These are phyloP conservation scores for Pythium oligandrum DNA, from an alignment of 352 stramenopile species.

Conservation along the genomic window DNA sequence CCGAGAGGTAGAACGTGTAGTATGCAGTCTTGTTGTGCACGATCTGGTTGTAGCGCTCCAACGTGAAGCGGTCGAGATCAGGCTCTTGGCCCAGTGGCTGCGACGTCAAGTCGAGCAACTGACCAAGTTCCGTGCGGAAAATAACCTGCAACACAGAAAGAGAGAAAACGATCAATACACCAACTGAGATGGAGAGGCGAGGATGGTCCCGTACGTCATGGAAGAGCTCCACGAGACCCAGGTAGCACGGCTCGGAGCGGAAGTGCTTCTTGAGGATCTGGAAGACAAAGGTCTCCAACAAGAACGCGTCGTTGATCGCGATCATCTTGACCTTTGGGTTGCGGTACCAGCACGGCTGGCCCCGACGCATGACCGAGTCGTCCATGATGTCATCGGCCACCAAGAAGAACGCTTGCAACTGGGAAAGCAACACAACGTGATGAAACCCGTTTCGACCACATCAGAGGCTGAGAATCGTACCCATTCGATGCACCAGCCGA, in stretches of 20 bases:
- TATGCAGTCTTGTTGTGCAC: slow-evolving; percentile 99
- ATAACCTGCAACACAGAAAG: slow-evolving; percentile 78
- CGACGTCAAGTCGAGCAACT: slow-evolving; percentile 90
- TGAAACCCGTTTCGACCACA: background rate
- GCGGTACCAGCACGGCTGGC: slow-evolving; percentile 97
- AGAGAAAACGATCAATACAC: background rate
- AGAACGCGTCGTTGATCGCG: slow-evolving; percentile 96
- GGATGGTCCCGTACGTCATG: slow-evolving; percentile 51
- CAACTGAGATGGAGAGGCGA: too few relatives aligned
- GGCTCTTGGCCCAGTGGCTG: slow-evolving; percentile 76
- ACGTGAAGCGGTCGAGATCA: slow-evolving; percentile 91
- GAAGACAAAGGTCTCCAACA: slow-evolving; percentile 93
- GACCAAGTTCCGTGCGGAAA: slow-evolving; percentile 96
- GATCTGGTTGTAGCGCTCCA: slow-evolving; percentile 91
- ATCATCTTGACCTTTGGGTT: slow-evolving; percentile 88
- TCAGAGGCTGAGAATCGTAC: slow-evolving; percentile 19
- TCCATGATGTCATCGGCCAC: slow-evolving; percentile 99
- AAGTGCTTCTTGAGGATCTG: slow-evolving; percentile 89
- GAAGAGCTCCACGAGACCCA: slow-evolving; percentile 96
- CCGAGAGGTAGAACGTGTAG: slow-evolving; percentile 99
- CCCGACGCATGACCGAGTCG: slow-evolving; percentile 91
- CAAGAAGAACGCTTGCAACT: slow-evolving; percentile 98
- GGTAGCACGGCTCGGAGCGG: slow-evolving; percentile 77
- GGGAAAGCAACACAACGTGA: background rate
- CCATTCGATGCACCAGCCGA: slow-evolving; percentile 99